Conservation (phyloP, 2,329 filamentous ascomycete species). For the Penicillium griseofulvum region DNA sequence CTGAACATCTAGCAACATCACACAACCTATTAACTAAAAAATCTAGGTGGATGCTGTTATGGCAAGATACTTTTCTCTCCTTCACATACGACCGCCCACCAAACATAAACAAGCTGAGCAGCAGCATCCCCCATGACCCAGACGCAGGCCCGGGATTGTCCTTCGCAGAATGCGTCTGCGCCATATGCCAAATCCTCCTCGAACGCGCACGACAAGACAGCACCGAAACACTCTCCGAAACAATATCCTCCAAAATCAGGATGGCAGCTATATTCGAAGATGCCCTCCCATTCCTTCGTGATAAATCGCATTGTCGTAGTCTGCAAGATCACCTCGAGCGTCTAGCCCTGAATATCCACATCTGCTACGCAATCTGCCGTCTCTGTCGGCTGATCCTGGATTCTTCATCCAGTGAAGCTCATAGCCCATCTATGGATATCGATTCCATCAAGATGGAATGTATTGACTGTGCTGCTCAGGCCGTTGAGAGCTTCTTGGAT, state of each 20-base stretch:
- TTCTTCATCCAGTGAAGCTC: background rate
- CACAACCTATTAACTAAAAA: background rate
- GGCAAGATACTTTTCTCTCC: slow-evolving; percentile 25
- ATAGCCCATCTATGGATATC: background rate
- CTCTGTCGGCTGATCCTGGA: slow-evolving; percentile 13
- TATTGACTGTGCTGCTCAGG: slow-evolving; percentile 2
- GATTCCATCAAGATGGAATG: background rate
- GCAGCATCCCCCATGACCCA: slow-evolving; percentile 9
- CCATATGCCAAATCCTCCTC: slow-evolving; percentile 15
- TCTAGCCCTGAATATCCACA: slow-evolving; percentile 17
- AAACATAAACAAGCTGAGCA: slow-evolving; percentile 12
- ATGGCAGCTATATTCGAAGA: background rate
- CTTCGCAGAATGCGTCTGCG: slow-evolving; percentile 18
- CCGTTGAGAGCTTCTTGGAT: slow-evolving; percentile 16
- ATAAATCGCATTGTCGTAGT: slow-evolving; percentile 13
- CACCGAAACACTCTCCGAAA: background rate
- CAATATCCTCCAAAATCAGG: background rate
- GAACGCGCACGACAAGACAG: background rate
- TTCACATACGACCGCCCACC: slow-evolving; percentile 25
- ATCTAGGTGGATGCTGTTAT: slow-evolving; percentile 20
- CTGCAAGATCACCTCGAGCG: slow-evolving; percentile 14
- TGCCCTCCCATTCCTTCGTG: background rate
- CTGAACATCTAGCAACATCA: background rate
- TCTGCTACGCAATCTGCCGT: slow-evolving; percentile 19
- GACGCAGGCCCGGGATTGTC: slow-evolving; percentile 1